These are phyloP conservation scores for Pseudocercospora crystallina DNA, from an alignment of 2,329 filamentous ascomycete species.

Conservation along the genomic window DNA sequence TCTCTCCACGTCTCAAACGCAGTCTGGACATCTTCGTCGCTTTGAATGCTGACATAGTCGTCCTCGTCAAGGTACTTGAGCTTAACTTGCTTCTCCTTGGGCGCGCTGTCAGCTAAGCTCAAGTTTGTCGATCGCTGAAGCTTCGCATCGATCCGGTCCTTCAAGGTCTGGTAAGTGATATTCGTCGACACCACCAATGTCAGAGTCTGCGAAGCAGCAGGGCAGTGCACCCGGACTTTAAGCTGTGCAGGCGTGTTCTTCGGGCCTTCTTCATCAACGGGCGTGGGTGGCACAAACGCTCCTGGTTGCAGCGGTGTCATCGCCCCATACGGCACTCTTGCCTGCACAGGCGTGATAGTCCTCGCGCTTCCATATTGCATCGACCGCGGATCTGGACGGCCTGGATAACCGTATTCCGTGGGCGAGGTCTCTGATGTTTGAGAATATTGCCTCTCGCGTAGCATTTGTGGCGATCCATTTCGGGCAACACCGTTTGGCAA, in stretches of 20 bases:
- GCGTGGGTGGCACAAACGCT: constrained; percentile 14
- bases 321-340: constrained; percentile 22
- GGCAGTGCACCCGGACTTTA: constrained; percentile 91
- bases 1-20: constrained; percentile 95
- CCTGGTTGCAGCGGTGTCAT: constrained; percentile 11
- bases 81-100: constrained; percentile 61
- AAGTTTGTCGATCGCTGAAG: constrained; percentile 81
- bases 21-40: constrained; percentile 93
- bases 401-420: constrained; percentile 19
- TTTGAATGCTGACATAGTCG: constrained; percentile 89
- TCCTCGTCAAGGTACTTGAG: constrained; percentile 90
- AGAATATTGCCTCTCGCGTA: constrained; percentile 55
- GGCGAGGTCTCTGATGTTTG: constrained; percentile 21
- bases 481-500: constrained; percentile 59
- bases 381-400: constrained; percentile 13
- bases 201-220: constrained; percentile 76
- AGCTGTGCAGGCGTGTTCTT: constrained; percentile 68
- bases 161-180: constrained; percentile 88
- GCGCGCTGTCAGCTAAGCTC: constrained; percentile 70
- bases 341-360: constrained; percentile 41
- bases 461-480: constrained; percentile 66
- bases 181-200: constrained; percentile 96
- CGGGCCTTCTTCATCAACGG: constrained; percentile 27
- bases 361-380: constrained; percentile 32
- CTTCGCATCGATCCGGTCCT: constrained; percentile 95